Evolutionary conservation across 2,329 filamentous ascomycete species (phyloP).

Genomic region (Zymoseptoria brevis): DNA sequence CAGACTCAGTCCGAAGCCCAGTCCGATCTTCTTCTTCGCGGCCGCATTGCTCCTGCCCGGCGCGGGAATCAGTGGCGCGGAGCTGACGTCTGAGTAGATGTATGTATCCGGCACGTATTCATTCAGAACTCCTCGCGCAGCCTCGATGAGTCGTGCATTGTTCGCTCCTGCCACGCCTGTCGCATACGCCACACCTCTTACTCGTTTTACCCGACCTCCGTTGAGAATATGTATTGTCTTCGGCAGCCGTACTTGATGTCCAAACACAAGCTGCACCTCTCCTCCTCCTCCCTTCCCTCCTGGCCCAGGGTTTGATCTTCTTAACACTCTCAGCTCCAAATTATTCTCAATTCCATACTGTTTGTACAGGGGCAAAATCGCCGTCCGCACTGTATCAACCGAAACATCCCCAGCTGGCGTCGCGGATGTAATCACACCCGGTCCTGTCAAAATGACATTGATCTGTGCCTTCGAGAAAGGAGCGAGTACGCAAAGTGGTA

Average conservation of each 20-base stretch:
- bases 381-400: slow-evolving; percentile 87
- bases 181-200: slow-evolving; percentile 88
- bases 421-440: slow-evolving; percentile 83
- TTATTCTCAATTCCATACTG: slow-evolving; percentile 81
- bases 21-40: slow-evolving; percentile 56
- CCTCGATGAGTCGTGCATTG: slow-evolving; percentile 91
- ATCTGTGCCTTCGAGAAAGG: slow-evolving; percentile 89
- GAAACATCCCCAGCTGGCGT: slow-evolving; percentile 81
- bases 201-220: slow-evolving; percentile 75
- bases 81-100: slow-evolving; percentile 63
- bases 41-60: slow-evolving; percentile 58
- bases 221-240: slow-evolving; percentile 87
- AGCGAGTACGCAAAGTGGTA: slow-evolving; percentile 80
- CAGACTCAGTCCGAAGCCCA: slow-evolving; percentile 84
- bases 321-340: slow-evolving; percentile 77
- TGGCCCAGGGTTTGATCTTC: slow-evolving; percentile 67
- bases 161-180: slow-evolving; percentile 87
- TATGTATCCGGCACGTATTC: slow-evolving; percentile 81
- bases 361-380: slow-evolving; percentile 80
- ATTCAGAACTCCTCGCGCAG: slow-evolving; percentile 80
- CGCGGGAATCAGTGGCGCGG: slow-evolving; percentile 54
- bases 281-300: slow-evolving; percentile 76
- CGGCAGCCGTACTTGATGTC: slow-evolving; percentile 83
- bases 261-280: slow-evolving; percentile 87
- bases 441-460: slow-evolving; percentile 81